Base-by-base conservation (phyloP, 768 basidiomycete genomes). In the Mycena belliarum region DNA sequence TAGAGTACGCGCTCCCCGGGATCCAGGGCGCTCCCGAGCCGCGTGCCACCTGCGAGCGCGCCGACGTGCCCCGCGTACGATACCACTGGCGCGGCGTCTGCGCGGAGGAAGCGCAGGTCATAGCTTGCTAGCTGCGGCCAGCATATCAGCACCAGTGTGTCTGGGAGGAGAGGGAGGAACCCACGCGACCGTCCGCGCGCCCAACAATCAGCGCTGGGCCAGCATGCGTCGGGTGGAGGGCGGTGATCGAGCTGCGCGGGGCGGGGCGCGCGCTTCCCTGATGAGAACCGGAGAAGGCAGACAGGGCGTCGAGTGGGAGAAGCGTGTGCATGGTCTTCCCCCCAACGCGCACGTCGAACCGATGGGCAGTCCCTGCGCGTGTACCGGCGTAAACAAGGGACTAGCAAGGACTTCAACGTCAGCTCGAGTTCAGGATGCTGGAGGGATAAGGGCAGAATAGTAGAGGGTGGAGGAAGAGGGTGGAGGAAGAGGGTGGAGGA, bases 1-100 rank as follows among this genome's bases (percentile, higher is more conserved):
- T 89, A 89, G 18, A 93, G 65, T 48, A 86, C 80, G 26, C 82
- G 74, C 46, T 86, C 76, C 9, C 69, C 59, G 0, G 83, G 80
- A 61, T 90, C 88, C 18, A 83, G 65, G 1, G 81, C 29, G 29
- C 6, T 12, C 7, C 29, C 61, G 4, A 63, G 58, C 20, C 52
- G 45, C 5, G 28, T 29, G 11, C 11, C 37, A 16, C 52, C 21
- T 0, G 46, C 29, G n/a, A 32, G 29, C 29, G 29, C 29, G 12
- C 29, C 32, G 37, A 52, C 50, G 41, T 55, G 41, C 28, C 62
- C 57, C 8, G 33, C 26, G 43, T 60, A 63, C 15, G 47, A 15
- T 25, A 60, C 46, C 1, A n/a, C 43, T 1, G 57, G 58, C 6
- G 24, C 24, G 20, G 57, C 55, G 4, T 23, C 32, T 21, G 50